phyloP scores from a whole-genome alignment of 2,329 filamentous ascomycete species.

The Zelopaecilomyces penicillatus region DNA sequence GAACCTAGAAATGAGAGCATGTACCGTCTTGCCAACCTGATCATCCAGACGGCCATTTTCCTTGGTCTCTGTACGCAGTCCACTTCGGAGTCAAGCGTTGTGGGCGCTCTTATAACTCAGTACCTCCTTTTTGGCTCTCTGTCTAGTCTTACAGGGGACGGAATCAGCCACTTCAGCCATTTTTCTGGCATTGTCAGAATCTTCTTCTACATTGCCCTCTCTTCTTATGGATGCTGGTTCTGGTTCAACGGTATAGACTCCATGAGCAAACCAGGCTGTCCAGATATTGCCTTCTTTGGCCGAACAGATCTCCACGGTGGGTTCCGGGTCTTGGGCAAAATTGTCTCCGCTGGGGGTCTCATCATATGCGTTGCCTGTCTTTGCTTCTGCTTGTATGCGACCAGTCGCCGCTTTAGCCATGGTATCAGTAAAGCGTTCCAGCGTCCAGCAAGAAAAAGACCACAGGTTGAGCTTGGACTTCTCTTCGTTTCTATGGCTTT shows the following conservation, averaged over 20 bases:
- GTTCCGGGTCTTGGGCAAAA: slow-evolving; percentile 14
- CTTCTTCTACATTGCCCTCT: slow-evolving; percentile 15
- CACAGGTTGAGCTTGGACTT: slow-evolving; percentile 14
- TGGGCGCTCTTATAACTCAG: slow-evolving; percentile 16
- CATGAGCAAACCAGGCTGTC: slow-evolving; percentile 7
- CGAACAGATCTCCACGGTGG: slow-evolving; percentile 10
- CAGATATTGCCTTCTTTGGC: slow-evolving; percentile 13
- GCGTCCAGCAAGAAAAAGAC: slow-evolving; percentile 3
- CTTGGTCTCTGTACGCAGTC: slow-evolving; percentile 20
- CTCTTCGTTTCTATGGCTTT: slow-evolving; percentile 13
- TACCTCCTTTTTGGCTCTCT: slow-evolving; percentile 18
- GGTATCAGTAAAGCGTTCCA: slow-evolving; percentile 8
- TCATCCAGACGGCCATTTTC: slow-evolving; percentile 20
- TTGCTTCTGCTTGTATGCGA: slow-evolving; percentile 3
- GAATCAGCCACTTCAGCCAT: slow-evolving; percentile 13
- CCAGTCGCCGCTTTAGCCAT: slow-evolving; percentile 5
- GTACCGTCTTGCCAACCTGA: slow-evolving; percentile 20
- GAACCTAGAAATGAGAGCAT: slow-evolving; percentile 13
- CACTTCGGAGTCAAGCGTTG: slow-evolving; percentile 8
- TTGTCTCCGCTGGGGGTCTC: slow-evolving; percentile 9
- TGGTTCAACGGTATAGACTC: slow-evolving; percentile 15
- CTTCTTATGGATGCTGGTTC: slow-evolving; percentile 17
- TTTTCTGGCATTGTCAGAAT: slow-evolving; percentile 15
- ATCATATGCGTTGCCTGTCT: slow-evolving; percentile 9
- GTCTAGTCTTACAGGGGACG: slow-evolving; percentile 18